phyloP scores from a whole-genome alignment of 805 yeast genomes.

The Metschnikowia bowlesiae region DNA sequence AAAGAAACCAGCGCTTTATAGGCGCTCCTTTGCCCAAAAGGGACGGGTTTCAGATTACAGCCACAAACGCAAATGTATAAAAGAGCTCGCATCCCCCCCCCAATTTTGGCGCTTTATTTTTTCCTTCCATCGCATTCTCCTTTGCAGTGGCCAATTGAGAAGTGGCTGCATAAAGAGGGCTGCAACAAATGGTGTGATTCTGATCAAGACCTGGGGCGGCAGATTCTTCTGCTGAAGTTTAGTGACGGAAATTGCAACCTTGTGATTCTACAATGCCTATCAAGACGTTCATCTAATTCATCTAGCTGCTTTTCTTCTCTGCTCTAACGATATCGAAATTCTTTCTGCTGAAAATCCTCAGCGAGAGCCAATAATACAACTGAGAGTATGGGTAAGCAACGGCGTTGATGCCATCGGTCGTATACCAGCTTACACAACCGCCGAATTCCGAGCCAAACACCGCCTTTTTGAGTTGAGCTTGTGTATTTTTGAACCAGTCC shows the following conservation, averaged over 20 bases:
- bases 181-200: too few relatives aligned
- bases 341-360: conserved; percentile 9
- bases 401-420: conserved; percentile 24
- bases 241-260: too few relatives aligned
- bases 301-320: conserved; percentile 5
- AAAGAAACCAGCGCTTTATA: neutral
- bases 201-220: too few relatives aligned
- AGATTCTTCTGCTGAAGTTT: too few relatives aligned
- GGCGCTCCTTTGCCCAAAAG: neutral
- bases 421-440: conserved; percentile 41
- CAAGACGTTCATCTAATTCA: neutral
- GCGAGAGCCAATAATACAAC: conserved; percentile 22
- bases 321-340: conserved; percentile 12
- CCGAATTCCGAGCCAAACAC: conserved; percentile 38
- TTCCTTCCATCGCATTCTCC: too few relatives aligned
- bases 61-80: neutral
- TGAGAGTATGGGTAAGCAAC: conserved; percentile 39
- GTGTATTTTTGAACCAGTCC: conserved; percentile 29
- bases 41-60: neutral
- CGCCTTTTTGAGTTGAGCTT: conserved; percentile 21
- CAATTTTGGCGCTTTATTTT: too few relatives aligned
- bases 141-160: too few relatives aligned
- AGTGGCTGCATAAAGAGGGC: too few relatives aligned
- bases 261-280: too few relatives aligned
- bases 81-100: too few relatives aligned